Evolutionary conservation across 2,329 filamentous ascomycete species (phyloP).

Genomic region (Dothideomycetes sp.): DNA sequence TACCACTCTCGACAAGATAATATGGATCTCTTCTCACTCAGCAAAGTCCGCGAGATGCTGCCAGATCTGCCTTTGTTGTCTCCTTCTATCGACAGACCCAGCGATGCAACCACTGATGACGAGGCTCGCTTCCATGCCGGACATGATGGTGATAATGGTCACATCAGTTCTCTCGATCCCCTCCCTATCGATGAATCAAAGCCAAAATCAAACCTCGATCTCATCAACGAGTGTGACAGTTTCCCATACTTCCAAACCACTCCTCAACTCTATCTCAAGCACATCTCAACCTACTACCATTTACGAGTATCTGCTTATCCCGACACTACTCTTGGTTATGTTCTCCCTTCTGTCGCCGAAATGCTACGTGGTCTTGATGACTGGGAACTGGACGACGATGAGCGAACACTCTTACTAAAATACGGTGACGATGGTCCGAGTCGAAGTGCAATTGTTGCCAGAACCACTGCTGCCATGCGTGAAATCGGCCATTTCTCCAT

Average conservation of each 20-base stretch:
- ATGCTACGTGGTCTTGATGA: conserved; percentile 46
- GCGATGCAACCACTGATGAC: conserved; percentile 16
- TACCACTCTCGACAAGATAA: not conserved
- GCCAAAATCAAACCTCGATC: conserved; percentile 42
- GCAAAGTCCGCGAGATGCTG: conserved; percentile 23
- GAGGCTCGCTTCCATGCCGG: not conserved
- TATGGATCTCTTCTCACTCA: conserved; percentile 26
- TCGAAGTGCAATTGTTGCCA: conserved; percentile 49
- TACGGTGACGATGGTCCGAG: conserved; percentile 49
- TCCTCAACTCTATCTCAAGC: conserved; percentile 44
- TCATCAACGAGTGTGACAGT: conserved; percentile 49
- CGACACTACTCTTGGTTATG: conserved; percentile 51
- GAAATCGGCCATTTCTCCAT: conserved; percentile 63
- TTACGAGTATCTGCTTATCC: conserved; percentile 60
- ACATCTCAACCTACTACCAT: conserved; percentile 43
- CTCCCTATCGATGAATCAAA: conserved; percentile 20
- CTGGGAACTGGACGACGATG: conserved; percentile 51
- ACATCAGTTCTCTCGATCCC: conserved; percentile 18
- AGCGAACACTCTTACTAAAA: conserved; percentile 52
- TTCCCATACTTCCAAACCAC: conserved; percentile 66
- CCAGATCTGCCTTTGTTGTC: conserved; percentile 21
- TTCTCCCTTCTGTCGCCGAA: conserved; percentile 53
- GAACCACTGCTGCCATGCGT: conserved; percentile 59
- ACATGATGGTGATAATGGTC: not conserved
- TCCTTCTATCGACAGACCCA: conserved; percentile 12